phyloP scores from a whole-genome alignment of 768 basidiomycete genomes.

The Lepiota venenata region DNA sequence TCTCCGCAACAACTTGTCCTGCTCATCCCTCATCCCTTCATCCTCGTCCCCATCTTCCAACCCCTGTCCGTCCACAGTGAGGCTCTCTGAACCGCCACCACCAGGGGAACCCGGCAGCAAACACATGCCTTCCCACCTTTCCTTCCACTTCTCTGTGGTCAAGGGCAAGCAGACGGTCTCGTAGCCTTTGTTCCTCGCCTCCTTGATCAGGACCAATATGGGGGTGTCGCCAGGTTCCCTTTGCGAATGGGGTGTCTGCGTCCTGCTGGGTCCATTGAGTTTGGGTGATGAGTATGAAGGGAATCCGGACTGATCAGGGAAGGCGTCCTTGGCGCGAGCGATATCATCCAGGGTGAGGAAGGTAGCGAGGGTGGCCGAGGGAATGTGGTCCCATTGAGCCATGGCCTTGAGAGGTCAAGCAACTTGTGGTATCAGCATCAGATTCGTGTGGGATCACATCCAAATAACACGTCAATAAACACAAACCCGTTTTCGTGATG shows the following conservation, averaged over 20 bases:
- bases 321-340: slow-evolving; percentile 23
- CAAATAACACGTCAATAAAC: not conserved
- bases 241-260: not conserved
- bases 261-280: not conserved
- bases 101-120: slow-evolving; percentile 42
- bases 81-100: slow-evolving; percentile 24
- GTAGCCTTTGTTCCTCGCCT: slow-evolving; percentile 65
- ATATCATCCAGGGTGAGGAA: slow-evolving; percentile 42
- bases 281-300: no score
- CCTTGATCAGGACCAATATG: slow-evolving; percentile 45
- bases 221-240: slow-evolving; percentile 37
- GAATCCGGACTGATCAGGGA: slow-evolving; percentile 8
- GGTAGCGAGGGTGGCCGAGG: slow-evolving; percentile 31
- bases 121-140: slow-evolving; percentile 90
- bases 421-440: not conserved
- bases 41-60: not conserved
- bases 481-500: slow-evolving; percentile 2
- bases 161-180: slow-evolving; percentile 78
- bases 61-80: not conserved
- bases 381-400: slow-evolving; percentile 32
- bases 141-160: slow-evolving; percentile 84
- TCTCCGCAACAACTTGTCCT: slow-evolving; percentile 1
- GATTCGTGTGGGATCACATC: not conserved
- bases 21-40: slow-evolving; percentile 11
- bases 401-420: slow-evolving; percentile 10